These are phyloP conservation scores for Halophytophthora batemanensis DNA, from an alignment of 352 stramenopile species.

Conservation along the genomic window DNA sequence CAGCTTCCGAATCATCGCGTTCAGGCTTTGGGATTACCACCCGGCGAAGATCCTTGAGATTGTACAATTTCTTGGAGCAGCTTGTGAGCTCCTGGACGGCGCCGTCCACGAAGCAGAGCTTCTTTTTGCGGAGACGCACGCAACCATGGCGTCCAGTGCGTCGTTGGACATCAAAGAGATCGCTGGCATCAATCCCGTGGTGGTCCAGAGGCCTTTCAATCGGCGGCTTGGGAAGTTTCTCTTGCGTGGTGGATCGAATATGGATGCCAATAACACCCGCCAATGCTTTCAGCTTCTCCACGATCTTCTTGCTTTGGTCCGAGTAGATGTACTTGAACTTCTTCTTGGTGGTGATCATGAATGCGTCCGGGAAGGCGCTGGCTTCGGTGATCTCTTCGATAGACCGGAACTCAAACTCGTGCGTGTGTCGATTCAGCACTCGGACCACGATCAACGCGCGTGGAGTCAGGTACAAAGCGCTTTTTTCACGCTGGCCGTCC, in stretches of 20 bases:
- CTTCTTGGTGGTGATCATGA: conserved; percentile 56
- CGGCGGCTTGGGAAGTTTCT: conserved; percentile 58
- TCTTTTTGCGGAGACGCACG: conserved; percentile 57
- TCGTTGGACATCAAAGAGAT: conserved; percentile 53
- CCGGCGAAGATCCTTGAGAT: conserved; percentile 49
- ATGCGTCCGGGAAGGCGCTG: conserved; percentile 43
- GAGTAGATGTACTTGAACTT: conserved; percentile 78
- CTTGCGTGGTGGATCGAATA: conserved; percentile 25
- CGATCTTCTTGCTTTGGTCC: conserved; percentile 49
- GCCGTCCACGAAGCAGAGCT: conserved; percentile 55
- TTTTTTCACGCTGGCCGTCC: conserved; percentile 72
- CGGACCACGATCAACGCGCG: conserved; percentile 61
- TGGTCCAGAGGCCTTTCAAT: conserved; percentile 32
- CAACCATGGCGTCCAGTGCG: conserved; percentile 57
- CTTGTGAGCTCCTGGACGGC: conserved; percentile 44
- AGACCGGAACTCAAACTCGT: conserved; percentile 70
- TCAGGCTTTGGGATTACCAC: conserved; percentile 38
- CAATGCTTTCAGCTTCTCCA: conserved; percentile 60
- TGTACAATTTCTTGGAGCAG: conserved; percentile 52
- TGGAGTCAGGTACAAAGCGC: conserved; percentile 65
- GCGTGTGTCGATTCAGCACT: conserved; percentile 62
- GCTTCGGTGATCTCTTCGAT: conserved; percentile 55
- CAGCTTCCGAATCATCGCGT: conserved; percentile 25
- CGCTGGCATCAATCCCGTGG: conserved; percentile 36
- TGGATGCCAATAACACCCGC: conserved; percentile 67